Conservation (phyloP, 2,329 filamentous ascomycete species). For the Chaetomium sp. region DNA sequence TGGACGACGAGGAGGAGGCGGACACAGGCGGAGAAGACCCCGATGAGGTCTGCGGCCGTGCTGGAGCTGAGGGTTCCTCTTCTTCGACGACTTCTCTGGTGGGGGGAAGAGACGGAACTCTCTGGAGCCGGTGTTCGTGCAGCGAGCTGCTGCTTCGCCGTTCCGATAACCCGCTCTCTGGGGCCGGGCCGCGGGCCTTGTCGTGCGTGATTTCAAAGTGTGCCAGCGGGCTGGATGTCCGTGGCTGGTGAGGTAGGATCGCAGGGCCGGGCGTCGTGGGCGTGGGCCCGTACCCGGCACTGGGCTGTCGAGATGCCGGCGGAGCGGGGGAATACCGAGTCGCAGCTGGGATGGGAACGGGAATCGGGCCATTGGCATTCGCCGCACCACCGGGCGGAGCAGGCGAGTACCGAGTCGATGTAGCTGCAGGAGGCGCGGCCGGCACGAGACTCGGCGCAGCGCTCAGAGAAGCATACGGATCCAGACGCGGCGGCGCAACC, state of each 20-base stretch:
- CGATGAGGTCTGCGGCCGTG: constrained; percentile 5
- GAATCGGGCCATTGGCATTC: constrained; percentile 34
- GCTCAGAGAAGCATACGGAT: constrained; percentile 47
- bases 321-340: constrained; percentile 51
- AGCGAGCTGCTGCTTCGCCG: constrained; percentile 45
- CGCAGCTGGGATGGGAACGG: constrained; percentile 30
- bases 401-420: constrained; percentile 55
- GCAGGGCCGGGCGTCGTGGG: constrained; percentile 36
- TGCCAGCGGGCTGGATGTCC: constrained; percentile 60
- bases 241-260: constrained; percentile 51
- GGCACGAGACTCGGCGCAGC: constrained; percentile 23
- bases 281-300: constrained; percentile 30
- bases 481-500: constrained; percentile 47
- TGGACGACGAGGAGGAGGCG: constrained; percentile 18
- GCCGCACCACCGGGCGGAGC: constrained; percentile 38
- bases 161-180: constrained; percentile 38
- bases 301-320: constrained; percentile 29
- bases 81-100: constrained; percentile 56
- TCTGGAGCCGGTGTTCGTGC: constrained; percentile 48
- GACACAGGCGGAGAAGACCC: constrained; percentile 12
- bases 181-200: constrained; percentile 28
- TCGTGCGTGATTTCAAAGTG: constrained; percentile 52
- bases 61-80: constrained; percentile 35
- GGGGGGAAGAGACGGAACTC: constrained; percentile 52
- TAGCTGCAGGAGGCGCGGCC: constrained; percentile 24